Evolutionary conservation across 2,329 filamentous ascomycete species (phyloP), one percentile per base, ranked within the genome.

Genomic region (Nemania sp.): DNA sequence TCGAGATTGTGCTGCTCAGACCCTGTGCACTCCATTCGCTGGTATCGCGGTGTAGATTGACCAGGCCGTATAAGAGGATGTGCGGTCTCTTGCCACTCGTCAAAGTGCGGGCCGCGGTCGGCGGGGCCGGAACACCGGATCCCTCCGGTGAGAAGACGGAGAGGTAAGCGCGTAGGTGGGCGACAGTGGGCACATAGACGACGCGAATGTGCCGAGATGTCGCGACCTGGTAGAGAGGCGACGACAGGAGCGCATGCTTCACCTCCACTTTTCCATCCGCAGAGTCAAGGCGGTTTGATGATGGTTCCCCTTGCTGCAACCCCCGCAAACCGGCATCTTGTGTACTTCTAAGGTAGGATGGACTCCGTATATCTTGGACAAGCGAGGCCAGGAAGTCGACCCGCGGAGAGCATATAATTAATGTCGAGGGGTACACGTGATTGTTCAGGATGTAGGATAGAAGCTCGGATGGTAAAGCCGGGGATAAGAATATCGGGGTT

Each of bases 21-120:
- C 90, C 90, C 74, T 92, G 90, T 0, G 87, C 89, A 52, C 88
- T 92, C 84, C 89, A 92, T 61, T 90, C 88, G 63, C 86, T 86
- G 0, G 88, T 90, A 55, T 84, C 81, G 21, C 84, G 81, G 72
- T 93, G 90, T 43, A 90, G 73, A 18, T 81, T 77, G 15, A 92
- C 70, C 43, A 90, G 80, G 52, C 88, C 87, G 67, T 91, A 89
- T 1, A 90, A 75, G 1, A 91, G 72, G 2, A 92, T 75, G 20
- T 81, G 72, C 0, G 83, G 81, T 18, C 63, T 57, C 21, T 63
- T 54, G 29, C 52, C 48, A 13, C 59, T 32, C 52, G 21, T 25
- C 57, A 12, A 11, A 2, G 50, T 15, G 18, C 45, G 11, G 9
- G 34, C 32, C 13, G 34, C 7, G 35, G 35, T 34, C 52, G 67